Evolutionary conservation across 352 stramenopile species (phyloP).

Genomic region (Achlya hypogyna): DNA sequence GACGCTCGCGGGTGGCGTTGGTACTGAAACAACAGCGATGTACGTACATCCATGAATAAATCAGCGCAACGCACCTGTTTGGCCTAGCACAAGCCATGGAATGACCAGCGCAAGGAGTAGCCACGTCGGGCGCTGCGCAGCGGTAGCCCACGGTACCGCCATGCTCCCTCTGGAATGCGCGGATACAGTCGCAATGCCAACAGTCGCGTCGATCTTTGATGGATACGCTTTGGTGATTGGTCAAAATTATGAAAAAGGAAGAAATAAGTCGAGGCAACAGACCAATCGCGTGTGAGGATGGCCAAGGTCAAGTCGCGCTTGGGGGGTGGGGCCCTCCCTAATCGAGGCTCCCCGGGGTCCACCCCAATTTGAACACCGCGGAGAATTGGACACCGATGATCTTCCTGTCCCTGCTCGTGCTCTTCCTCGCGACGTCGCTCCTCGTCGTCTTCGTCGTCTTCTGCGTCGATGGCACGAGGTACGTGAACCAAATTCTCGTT

Average conservation of each 20-base stretch:
- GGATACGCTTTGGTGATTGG: background rate
- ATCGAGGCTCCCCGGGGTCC: background rate
- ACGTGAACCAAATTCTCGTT: background rate
- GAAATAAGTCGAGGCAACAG: background rate
- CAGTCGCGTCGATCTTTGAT: background rate
- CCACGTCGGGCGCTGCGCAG: background rate
- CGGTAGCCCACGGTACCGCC: background rate
- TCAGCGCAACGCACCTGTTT: background rate
- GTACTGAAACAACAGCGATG: constrained; percentile 22
- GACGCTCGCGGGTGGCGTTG: constrained; percentile 51
- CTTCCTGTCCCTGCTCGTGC: background rate
- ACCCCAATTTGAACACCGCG: background rate
- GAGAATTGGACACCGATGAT: background rate
- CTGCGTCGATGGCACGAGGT: constrained; percentile 1
- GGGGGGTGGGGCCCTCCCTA: background rate
- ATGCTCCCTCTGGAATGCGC: background rate
- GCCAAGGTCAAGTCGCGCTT: no score
- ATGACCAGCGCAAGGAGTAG: background rate
- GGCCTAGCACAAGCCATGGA: background rate
- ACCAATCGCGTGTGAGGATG: no score
- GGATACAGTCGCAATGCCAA: background rate
- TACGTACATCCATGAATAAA: background rate
- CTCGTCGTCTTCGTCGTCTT: background rate
- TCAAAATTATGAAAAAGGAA: background rate
- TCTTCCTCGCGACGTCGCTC: background rate